These are phyloP conservation scores for Ogataea saltuana DNA, from an alignment of 805 yeast species.

Conservation along the genomic window DNA sequence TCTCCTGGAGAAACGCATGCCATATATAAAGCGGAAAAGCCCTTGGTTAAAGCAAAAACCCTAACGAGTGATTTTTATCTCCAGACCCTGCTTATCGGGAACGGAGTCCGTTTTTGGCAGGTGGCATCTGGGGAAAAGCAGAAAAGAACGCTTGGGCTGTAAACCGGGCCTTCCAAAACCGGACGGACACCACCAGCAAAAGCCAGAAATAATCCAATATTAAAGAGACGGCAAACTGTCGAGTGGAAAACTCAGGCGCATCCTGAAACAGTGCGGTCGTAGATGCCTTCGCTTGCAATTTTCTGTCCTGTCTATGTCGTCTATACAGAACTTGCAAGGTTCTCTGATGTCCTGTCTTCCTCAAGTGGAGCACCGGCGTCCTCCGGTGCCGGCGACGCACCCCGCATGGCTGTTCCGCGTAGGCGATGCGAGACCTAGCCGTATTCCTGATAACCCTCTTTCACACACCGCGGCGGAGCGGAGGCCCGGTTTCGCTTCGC, in stretches of 20 bases:
- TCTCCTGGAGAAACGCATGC: neutral
- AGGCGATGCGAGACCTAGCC: no score
- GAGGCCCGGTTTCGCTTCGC: neutral
- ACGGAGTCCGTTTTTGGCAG: neutral
- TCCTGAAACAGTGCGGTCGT: no score
- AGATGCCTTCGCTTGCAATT: no score
- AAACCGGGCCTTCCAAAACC: conserved; percentile 2
- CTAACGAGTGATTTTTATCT: neutral
- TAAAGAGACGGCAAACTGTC: neutral
- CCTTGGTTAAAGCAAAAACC: neutral
- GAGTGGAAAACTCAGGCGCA: neutral
- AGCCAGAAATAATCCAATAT: neutral
- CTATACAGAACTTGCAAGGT: no score
- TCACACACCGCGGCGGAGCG: neutral
- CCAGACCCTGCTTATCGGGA: neutral
- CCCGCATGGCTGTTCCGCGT: no score
- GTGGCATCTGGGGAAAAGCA: conserved; percentile 2
- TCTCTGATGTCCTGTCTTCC: no score
- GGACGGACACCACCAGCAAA: neutral
- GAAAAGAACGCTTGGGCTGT: neutral
- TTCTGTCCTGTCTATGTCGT: no score
- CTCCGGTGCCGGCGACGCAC: no score
- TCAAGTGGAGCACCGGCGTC: no score
- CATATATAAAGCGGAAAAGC: conserved; percentile 2
- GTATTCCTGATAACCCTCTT: no score